Percentiles rank a stretch among this genome's conserved stretches.
Conservation (phyloP, 805 yeast species). For the Cyberlindnera subsufficiens region DNA sequence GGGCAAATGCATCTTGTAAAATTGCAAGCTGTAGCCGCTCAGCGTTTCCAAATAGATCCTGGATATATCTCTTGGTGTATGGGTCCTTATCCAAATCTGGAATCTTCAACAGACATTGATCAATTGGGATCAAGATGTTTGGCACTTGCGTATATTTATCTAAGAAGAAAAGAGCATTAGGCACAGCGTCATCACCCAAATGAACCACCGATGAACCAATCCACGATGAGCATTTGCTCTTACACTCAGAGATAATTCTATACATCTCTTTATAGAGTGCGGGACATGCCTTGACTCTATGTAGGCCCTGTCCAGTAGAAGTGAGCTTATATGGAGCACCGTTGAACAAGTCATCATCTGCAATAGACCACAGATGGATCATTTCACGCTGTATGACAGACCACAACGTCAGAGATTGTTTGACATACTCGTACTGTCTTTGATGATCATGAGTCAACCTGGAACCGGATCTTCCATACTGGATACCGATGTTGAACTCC, state of each 20-base stretch:
- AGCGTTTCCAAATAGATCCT: slow-evolving; percentile 50
- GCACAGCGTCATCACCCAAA: slow-evolving; percentile 79
- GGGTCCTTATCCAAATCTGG: slow-evolving; percentile 48
- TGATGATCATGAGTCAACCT: slow-evolving; percentile 68
- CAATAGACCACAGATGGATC: slow-evolving; percentile 71
- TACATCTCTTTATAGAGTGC: slow-evolving; percentile 65
- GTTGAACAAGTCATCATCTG: slow-evolving; percentile 65
- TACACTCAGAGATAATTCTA: slow-evolving; percentile 58
- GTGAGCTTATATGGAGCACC: slow-evolving; percentile 48
- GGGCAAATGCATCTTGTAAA: slow-evolving; percentile 35
- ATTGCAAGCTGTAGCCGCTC: slow-evolving; percentile 45
- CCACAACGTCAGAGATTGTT: slow-evolving; percentile 73
- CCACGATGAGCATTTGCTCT: slow-evolving; percentile 59
- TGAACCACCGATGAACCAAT: slow-evolving; percentile 79
- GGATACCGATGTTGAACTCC: slow-evolving; percentile 52
- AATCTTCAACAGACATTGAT: slow-evolving; percentile 48
- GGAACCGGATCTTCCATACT: slow-evolving; percentile 62
- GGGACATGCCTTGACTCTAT: slow-evolving; percentile 73
- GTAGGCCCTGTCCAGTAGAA: slow-evolving; percentile 79
- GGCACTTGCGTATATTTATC: slow-evolving; percentile 82
- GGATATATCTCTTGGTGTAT: slow-evolving; percentile 42
- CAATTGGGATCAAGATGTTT: slow-evolving; percentile 67
- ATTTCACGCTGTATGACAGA: slow-evolving; percentile 72
- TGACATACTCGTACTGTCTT: slow-evolving; percentile 68
- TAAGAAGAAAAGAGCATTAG: slow-evolving; percentile 72